Evolutionary conservation across 192 early-diverging fungal species (phyloP).

Genomic region (Geranomyces michiganensis): DNA sequence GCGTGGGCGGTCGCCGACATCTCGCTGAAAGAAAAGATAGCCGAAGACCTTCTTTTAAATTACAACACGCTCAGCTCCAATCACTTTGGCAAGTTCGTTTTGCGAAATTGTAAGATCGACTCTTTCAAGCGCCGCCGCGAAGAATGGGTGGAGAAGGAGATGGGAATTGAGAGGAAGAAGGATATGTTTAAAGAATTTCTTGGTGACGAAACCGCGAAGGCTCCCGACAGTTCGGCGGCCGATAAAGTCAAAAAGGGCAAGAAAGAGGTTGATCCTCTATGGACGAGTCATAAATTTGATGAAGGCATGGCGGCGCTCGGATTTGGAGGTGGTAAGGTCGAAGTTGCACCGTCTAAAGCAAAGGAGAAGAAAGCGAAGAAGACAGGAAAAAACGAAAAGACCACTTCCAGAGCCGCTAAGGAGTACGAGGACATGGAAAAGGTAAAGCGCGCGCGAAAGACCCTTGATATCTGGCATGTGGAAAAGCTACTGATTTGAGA

Average conservation of each 20-base stretch:
- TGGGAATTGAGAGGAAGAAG: conserved; percentile 71
- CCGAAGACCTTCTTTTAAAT: conserved; percentile 63
- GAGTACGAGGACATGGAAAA: conserved; percentile 43
- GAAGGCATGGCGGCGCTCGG: conserved; percentile 60
- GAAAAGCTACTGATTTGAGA: background rate
- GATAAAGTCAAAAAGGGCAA: conserved; percentile 28
- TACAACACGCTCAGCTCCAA: conserved; percentile 61
- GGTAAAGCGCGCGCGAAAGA: background rate
- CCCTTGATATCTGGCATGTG: background rate
- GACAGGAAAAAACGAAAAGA: conserved; percentile 52
- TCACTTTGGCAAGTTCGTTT: conserved; percentile 72
- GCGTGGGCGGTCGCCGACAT: conserved; percentile 76
- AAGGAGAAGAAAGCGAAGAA: conserved; percentile 51
- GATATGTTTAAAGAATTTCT: conserved; percentile 83
- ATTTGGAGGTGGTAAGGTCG: conserved; percentile 43
- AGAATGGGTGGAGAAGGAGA: conserved; percentile 77
- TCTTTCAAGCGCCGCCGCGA: conserved; percentile 72
- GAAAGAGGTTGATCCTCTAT: conserved; percentile 26
- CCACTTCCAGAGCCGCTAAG: conserved; percentile 32
- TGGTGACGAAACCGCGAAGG: conserved; percentile 38
- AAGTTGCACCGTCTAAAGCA: conserved; percentile 38
- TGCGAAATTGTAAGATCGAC: conserved; percentile 79
- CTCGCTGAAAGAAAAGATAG: conserved; percentile 74
- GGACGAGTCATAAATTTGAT: conserved; percentile 44
- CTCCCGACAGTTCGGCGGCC: conserved; percentile 16